Percentiles rank a stretch among this genome's conserved stretches.
These are phyloP conservation scores for Beta corolliflora DNA, from an alignment of 179 eudicot genomes.

Conservation along the genomic window DNA sequence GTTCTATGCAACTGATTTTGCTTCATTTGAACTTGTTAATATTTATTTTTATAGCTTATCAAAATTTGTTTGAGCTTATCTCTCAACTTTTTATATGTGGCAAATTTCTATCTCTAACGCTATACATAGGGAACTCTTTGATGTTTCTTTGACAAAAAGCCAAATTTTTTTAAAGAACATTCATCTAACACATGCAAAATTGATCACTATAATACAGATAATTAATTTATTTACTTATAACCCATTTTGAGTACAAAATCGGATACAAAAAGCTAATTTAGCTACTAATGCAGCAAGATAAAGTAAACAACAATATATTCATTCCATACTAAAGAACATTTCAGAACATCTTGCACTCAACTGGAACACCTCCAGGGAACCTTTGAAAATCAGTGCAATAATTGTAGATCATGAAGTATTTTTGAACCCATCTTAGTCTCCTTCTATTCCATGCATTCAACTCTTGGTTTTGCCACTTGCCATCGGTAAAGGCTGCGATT, in stretches of 20 bases:
- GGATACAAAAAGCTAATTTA: constrained; percentile 11
- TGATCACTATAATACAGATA: neutral
- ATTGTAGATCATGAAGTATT: constrained; percentile 46
- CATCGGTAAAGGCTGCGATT: constrained; percentile 24
- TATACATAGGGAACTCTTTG: no score
- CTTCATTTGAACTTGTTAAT: no score
- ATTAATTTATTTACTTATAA: neutral
- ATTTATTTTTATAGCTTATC: no score
- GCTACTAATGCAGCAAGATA: neutral
- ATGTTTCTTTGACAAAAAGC: no score
- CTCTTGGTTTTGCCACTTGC: constrained; percentile 31
- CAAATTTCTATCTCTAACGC: no score
- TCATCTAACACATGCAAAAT: no score
- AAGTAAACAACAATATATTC: neutral
- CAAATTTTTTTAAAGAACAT: no score
- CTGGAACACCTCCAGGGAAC: constrained; percentile 41
- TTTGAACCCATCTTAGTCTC: constrained; percentile 49
- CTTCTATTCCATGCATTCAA: constrained; percentile 38
- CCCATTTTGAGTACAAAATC: neutral
- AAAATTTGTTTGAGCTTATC: no score
- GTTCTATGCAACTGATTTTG: no score
- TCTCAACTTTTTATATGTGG: no score
- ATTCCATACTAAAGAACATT: constrained; percentile 4
- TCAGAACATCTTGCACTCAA: constrained; percentile 31
- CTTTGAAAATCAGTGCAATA: constrained; percentile 44